A percentile compares a stretch with the other conserved stretches of the same genome.
Evolutionary conservation across 2,329 filamentous ascomycete species (phyloP).

Genomic region (Aureobasidium lini): DNA sequence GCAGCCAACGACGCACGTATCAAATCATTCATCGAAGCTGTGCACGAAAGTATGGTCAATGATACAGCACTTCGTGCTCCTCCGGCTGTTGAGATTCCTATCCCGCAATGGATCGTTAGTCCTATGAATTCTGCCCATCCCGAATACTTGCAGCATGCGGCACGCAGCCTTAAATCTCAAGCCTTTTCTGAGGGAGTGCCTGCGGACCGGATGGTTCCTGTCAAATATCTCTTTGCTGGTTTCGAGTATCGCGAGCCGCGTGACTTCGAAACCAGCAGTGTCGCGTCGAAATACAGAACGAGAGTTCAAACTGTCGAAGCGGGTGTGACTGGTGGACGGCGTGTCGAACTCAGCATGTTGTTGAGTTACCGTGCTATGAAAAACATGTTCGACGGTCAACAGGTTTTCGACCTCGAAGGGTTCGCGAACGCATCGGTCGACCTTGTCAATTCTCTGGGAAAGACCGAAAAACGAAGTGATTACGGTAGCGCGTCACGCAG

Average conservation of each 20-base stretch:
- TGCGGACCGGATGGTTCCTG: not conserved
- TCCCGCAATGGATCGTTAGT: not conserved
- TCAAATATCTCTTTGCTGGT: constrained; percentile 15
- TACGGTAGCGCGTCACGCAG: no score
- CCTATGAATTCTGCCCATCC: not conserved
- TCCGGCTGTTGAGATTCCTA: not conserved
- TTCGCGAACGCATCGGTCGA: not conserved
- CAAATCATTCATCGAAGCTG: constrained; percentile 9
- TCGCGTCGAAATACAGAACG: not conserved
- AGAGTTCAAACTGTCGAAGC: constrained; percentile 2
- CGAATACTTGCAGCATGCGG: not conserved
- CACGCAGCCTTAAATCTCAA: not conserved
- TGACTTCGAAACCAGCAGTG: not conserved
- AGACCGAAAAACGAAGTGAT: no score
- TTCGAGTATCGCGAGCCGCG: constrained; percentile 11
- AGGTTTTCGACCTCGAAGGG: not conserved
- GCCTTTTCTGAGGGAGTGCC: no score
- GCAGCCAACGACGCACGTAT: not conserved
- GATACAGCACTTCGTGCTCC: constrained; percentile 5
- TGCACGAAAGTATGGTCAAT: constrained; percentile 1
- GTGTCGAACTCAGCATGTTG: constrained; percentile 1
- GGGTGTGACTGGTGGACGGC: constrained; percentile 13
- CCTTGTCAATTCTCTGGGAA: not conserved
- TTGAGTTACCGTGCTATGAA: not conserved
- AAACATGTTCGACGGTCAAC: not conserved